Percentiles rank a stretch among this genome's conserved stretches.
These are phyloP conservation scores for Dipodascus albidus DNA, from an alignment of 805 yeast genomes.

Conservation along the genomic window DNA sequence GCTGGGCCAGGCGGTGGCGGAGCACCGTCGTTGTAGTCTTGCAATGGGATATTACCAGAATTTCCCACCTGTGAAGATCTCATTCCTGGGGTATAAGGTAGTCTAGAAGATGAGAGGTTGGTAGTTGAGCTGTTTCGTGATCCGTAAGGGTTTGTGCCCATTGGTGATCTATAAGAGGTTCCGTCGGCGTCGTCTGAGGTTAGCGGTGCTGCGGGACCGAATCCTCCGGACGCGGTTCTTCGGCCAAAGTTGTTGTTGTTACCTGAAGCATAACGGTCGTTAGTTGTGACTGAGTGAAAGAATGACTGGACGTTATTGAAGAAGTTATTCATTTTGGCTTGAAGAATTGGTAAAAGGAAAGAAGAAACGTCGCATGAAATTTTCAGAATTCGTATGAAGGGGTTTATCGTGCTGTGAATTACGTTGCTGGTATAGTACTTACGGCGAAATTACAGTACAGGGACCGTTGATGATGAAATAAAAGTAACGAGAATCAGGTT, in stretches of 20 bases:
- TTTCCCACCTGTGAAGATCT: constrained; percentile 25
- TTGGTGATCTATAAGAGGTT: constrained; percentile 2
- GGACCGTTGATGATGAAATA: too few relatives aligned
- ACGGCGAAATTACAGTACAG: too few relatives aligned
- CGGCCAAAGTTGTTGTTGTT: constrained; percentile 8
- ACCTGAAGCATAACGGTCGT: constrained; percentile 29
- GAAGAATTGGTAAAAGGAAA: not conserved
- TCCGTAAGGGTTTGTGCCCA: constrained; percentile 7
- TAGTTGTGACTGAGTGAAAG: constrained; percentile 28
- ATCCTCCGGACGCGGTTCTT: constrained; percentile 2
- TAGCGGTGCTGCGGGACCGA: not conserved
- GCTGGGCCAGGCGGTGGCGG: constrained; percentile 45
- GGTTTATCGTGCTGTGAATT: too few relatives aligned
- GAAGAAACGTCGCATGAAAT: constrained; percentile 1
- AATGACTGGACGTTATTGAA: constrained; percentile 22
- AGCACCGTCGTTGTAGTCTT: constrained; percentile 45
- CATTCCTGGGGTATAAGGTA: constrained; percentile 25
- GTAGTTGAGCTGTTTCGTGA: constrained; percentile 7
- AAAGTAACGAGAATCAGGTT: too few relatives aligned
- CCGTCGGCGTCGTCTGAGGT: not conserved
- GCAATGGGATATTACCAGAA: constrained; percentile 24
- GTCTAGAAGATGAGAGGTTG: not conserved
- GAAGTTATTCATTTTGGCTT: constrained; percentile 16
- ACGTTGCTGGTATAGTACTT: too few relatives aligned
- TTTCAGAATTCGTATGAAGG: too few relatives aligned